Percentiles rank a stretch among this genome's conserved stretches.
Evolutionary conservation across 257 asterid genomes (phyloP).

Genomic region (Nyctanthes arbortristis): DNA sequence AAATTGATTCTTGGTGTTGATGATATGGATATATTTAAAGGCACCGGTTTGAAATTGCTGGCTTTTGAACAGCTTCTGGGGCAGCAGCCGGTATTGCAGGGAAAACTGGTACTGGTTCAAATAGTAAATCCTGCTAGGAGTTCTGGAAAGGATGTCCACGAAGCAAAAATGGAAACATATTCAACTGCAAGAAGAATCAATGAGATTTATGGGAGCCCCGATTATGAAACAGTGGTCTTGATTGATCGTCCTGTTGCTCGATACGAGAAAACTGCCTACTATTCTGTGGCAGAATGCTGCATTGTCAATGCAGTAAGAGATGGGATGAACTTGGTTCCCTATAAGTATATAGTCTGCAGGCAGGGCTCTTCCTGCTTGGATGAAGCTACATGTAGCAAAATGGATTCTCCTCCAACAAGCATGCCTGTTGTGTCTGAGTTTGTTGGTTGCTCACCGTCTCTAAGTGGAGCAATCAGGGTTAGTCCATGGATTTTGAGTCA

Average conservation of each 20-base stretch:
- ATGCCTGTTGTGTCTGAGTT: constrained; percentile 56
- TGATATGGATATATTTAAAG: constrained; percentile 60
- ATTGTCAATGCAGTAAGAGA: constrained; percentile 56
- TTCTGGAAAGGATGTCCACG: constrained; percentile 51
- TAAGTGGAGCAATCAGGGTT: constrained; percentile 52
- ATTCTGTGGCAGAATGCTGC: constrained; percentile 53
- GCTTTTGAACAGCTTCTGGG: constrained; percentile 44
- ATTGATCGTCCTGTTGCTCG: constrained; percentile 50
- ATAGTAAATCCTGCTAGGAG: constrained; percentile 58
- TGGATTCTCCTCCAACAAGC: constrained; percentile 42
- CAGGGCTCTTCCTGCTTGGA: constrained; percentile 40
- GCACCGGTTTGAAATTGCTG: constrained; percentile 45
- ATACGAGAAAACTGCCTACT: constrained; percentile 50
- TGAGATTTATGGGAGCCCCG: constrained; percentile 32
- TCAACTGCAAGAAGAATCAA: constrained; percentile 40
- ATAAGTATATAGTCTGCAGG: constrained; percentile 51
- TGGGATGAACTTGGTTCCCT: constrained; percentile 56
- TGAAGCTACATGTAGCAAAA: constrained; percentile 32
- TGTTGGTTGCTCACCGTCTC: constrained; percentile 53
- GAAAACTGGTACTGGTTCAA: constrained; percentile 44
- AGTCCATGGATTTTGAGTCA: constrained; percentile 51
- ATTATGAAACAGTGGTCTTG: constrained; percentile 43
- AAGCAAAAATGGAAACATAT: constrained; percentile 47
- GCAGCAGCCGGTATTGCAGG: constrained; percentile 31
- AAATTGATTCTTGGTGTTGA: constrained; percentile 50